Percentiles rank a stretch among this genome's conserved stretches.
Conservation (phyloP, 2,329 filamentous ascomycete genomes). For the Orbilia brochopaga region DNA sequence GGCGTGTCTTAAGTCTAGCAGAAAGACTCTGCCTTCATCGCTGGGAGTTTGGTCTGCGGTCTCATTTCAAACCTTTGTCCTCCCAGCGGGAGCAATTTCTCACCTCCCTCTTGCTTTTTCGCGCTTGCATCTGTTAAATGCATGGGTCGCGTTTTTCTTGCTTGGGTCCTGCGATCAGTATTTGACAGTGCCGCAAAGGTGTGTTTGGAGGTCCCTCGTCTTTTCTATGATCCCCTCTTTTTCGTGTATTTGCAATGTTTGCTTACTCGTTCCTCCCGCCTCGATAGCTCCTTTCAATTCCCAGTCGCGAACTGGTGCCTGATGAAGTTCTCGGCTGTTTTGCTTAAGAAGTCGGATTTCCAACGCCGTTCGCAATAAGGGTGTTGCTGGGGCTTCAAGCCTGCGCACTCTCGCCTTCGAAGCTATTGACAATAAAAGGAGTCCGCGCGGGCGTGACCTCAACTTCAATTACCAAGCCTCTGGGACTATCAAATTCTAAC, state of each 20-base stretch:
- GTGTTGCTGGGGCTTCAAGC: slow-evolving; percentile 6
- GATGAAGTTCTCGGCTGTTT: slow-evolving; percentile 13
- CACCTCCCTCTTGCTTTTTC: slow-evolving; percentile 18
- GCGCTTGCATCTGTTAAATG: slow-evolving; percentile 42
- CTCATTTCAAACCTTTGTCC: slow-evolving; percentile 34
- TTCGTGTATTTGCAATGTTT: slow-evolving; percentile 35
- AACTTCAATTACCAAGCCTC: not conserved
- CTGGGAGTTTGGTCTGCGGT: slow-evolving; percentile 40
- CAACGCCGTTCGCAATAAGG: slow-evolving; percentile 12
- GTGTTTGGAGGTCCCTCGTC: slow-evolving; percentile 27
- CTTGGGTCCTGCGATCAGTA: slow-evolving; percentile 44
- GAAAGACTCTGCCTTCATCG: slow-evolving; percentile 22
- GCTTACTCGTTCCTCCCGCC: slow-evolving; percentile 40
- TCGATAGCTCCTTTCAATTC: slow-evolving; percentile 29
- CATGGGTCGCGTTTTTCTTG: slow-evolving; percentile 47
- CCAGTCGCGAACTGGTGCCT: slow-evolving; percentile 17
- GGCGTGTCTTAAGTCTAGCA: slow-evolving; percentile 29
- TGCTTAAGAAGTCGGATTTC: slow-evolving; percentile 12
- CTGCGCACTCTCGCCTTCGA: slow-evolving; percentile 1
- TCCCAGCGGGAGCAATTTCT: slow-evolving; percentile 43
- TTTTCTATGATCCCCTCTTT: slow-evolving; percentile 42
- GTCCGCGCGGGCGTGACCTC: slow-evolving; percentile 6
- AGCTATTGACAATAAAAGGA: slow-evolving; percentile 2
- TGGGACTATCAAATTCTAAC: not conserved
- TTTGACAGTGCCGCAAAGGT: slow-evolving; percentile 30